Evolutionary conservation across 1,284 basidiomycete species (phyloP).

Genomic region (Phlebopus sp.): DNA sequence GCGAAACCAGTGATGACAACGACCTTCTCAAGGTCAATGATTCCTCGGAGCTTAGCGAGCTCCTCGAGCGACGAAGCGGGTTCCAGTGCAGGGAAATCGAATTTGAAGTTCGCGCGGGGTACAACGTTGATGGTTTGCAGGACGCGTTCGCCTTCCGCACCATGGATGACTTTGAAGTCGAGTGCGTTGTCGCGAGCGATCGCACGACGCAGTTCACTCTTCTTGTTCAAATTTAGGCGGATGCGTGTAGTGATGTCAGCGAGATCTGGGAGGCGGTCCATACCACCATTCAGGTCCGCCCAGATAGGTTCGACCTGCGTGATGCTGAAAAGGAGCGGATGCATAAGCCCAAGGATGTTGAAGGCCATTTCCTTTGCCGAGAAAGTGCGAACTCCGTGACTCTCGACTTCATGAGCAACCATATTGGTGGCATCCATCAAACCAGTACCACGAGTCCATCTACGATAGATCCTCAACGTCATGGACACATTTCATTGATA

Average conservation of each 20-base stretch:
- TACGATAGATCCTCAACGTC: constrained; percentile 30
- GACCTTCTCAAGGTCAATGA: constrained; percentile 95
- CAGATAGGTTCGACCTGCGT: constrained; percentile 99
- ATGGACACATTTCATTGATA: constrained; percentile 9
- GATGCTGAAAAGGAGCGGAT: constrained; percentile 98
- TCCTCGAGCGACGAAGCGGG: constrained; percentile 65
- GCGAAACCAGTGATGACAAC: constrained; percentile 95
- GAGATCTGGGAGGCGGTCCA: constrained; percentile 95
- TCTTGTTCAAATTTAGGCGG: constrained; percentile 72
- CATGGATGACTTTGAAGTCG: constrained; percentile 92
- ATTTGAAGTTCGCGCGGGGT: constrained; percentile 96
- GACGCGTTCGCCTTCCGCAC: constrained; percentile 89
- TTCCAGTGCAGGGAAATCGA: constrained; percentile 87
- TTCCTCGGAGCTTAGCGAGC: constrained; percentile 73
- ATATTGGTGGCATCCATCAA: constrained; percentile 96
- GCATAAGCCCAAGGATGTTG: constrained; percentile 98
- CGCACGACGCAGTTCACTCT: constrained; percentile 89
- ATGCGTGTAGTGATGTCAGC: constrained; percentile 90
- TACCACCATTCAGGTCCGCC: constrained; percentile 96
- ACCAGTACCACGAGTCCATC: constrained; percentile 98
- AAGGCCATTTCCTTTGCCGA: constrained; percentile 99
- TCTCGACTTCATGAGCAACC: constrained; percentile 92
- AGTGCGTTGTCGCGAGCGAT: constrained; percentile 92
- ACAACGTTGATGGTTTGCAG: constrained; percentile 92
- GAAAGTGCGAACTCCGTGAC: constrained; percentile 94